A percentile compares a stretch with the other conserved stretches of the same genome.
phyloP scores from a whole-genome alignment of 805 yeast species.

The Starmerella vitae region DNA sequence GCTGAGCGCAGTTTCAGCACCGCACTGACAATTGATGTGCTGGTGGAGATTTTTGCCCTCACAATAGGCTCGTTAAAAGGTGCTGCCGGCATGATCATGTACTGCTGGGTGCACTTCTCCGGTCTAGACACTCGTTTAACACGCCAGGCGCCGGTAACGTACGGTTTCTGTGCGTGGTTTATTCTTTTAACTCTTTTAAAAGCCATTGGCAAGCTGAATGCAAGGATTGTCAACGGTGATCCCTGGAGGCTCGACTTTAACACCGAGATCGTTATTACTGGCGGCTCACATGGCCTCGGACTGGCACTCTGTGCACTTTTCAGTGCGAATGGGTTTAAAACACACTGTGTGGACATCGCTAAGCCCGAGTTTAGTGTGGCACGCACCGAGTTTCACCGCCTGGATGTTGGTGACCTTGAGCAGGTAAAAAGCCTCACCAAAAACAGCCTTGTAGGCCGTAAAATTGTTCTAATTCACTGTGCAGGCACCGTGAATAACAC shows the following conservation, averaged over 20 bases:
- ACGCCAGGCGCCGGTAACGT: constrained; percentile 1
- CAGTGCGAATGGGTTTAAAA: constrained; percentile 12
- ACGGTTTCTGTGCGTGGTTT: constrained; percentile 4
- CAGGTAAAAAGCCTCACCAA: constrained; percentile 29
- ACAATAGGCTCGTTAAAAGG: constrained; percentile 15
- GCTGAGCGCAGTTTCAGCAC: background rate
- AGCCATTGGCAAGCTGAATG: constrained; percentile 1
- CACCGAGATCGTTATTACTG: constrained; percentile 20
- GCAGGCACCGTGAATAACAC: constrained; percentile 75
- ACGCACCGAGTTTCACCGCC: constrained; percentile 1
- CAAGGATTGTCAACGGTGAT: constrained; percentile 1
- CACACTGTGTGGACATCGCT: constrained; percentile 15
- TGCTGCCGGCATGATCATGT: constrained; percentile 12
- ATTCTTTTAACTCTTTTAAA: background rate
- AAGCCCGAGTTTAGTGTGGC: constrained; percentile 12
- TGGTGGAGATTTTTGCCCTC: constrained; percentile 7
- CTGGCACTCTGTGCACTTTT: constrained; percentile 18
- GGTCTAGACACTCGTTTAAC: background rate
- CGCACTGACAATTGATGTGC: background rate
- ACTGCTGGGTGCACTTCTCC: constrained; percentile 10
- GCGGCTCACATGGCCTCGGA: constrained; percentile 23
- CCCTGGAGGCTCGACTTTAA: background rate
- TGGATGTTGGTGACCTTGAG: constrained; percentile 19
- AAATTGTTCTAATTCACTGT: constrained; percentile 69
- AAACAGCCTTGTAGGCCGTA: constrained; percentile 62